Base-by-base conservation (phyloP, 1,139 yeast species). In the Blastobotrys aristatus region DNA sequence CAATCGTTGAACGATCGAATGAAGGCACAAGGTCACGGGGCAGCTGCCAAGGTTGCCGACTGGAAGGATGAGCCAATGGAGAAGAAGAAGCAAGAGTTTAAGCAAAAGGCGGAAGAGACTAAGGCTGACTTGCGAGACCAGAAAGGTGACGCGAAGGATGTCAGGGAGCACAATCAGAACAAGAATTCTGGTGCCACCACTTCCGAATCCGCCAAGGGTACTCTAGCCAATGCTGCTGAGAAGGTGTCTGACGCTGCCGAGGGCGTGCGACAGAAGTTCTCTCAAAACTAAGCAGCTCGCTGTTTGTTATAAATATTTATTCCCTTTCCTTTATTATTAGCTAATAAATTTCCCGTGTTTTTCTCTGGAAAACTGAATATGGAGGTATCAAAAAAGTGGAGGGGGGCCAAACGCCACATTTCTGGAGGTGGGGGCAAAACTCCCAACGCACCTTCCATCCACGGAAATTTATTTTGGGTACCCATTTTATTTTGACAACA, bases 1-100 rank as follows among this genome's bases (percentile, higher is more conserved):
- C 53, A 62, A 53, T 57, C 58, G 44, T 57, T 64, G 40, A 64
- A 64, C 48, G 66, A 50, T 37, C 53, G 52, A 38, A 55, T 57
- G 50, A 38, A 54, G 43, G 41, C 42, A 5, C 29, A 40, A 22
- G 44, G 29, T 21, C 30, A 35, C 30, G 45, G 26, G 13, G 48
- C 18, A 45, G 48, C 45, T 43, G 57, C 56, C 21, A 53, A 50
- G 40, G 48, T 33, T 33, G 13, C 18, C 14, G 37, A 33, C 13
- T 33, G 38, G 13, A 46, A 21, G n/a, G 40, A 44, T 14, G 47
- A 48, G 46, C 37, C 37, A 33, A 4, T 33, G 11, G 37, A 43
- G 21, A 24, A 20, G 11, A 29, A 26, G 26, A 29, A 39, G 33
- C 21, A 33, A 20, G 35, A 38, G n/a, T 13, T 38, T n/a, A 11